Base-by-base conservation (phyloP, 306 rosid genomes). In the Glycine latifolia region DNA sequence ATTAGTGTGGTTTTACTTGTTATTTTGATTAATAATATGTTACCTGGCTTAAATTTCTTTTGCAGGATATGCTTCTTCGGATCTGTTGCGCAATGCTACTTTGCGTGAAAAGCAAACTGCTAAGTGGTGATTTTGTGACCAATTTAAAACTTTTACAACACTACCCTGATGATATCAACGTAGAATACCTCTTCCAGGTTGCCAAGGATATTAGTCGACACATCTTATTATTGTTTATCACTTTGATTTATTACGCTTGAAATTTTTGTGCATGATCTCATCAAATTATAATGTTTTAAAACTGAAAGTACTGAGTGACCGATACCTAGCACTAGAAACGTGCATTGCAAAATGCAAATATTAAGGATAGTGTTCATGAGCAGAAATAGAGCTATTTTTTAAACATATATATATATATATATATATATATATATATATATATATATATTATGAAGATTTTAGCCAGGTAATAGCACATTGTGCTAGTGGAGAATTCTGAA, bases 41-140 rank as follows among this genome's bases (percentile, higher is more conserved):
- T 56, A 60, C 49, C 41, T 63, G 33, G 35, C 79, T 37, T 35
- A 79, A 46, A 15, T 73, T 26, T 15, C 8, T 72, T 73, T 14
- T 76, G 85, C 90, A 91, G 97, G 98, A 94, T 88, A 91, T 91
- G 90, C 95, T 94, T 76, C 91, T 94, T 52, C 84, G 94, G 73
- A 75, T 90, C 31, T 94, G 98, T 61, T 94, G 97, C 10, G 95
- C 97, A 6, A 94, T 94, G 98, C 85, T 91, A 61, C 85, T 94
- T 20, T 90, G 95, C 73, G 62, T 91, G 82, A 91, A 90, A 88
- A 84, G 77, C 68, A 85, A 85, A 81, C 84, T 91, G 50, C 69
- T 90, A 54, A 87, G 79, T 20, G 98, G 98, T 10, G 98, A 91
- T 85, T 94, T 94, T 85, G 87, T 87, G 73, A 88, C 90, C 10